Conservation (phyloP, 768 basidiomycete species). For the Pleurotus eryngii region DNA sequence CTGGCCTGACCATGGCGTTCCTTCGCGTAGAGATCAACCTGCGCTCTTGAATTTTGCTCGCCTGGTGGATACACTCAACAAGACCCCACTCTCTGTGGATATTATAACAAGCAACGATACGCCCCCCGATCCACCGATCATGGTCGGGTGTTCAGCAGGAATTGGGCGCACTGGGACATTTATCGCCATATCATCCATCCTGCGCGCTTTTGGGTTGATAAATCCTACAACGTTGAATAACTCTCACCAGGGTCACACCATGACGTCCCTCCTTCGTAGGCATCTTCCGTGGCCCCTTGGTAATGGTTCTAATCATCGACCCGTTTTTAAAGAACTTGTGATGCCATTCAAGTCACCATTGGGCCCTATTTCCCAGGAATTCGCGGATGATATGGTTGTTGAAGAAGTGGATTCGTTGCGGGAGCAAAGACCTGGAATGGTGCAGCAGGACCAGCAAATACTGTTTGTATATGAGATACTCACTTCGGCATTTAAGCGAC, state of each 20-base stretch:
- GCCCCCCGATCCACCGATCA: slow-evolving; percentile 68
- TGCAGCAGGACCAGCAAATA: slow-evolving; percentile 67
- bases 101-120: slow-evolving; percentile 22
- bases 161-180: slow-evolving; percentile 86
- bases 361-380: slow-evolving; percentile 47
- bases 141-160: slow-evolving; percentile 85
- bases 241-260: slow-evolving; percentile 10
- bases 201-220: slow-evolving; percentile 57
- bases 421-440: slow-evolving; percentile 83
- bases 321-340: slow-evolving; percentile 14
- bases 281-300: background rate
- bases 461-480: slow-evolving; percentile 63
- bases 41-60: slow-evolving; percentile 59
- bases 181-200: slow-evolving; percentile 74
- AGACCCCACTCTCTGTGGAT: slow-evolving; percentile 29
- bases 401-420: slow-evolving; percentile 75
- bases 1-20: slow-evolving; percentile 89
- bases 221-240: slow-evolving; percentile 28
- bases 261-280: background rate
- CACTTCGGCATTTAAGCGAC: slow-evolving; percentile 20
- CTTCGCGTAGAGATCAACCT: slow-evolving; percentile 53
- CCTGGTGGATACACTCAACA: slow-evolving; percentile 64
- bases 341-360: slow-evolving; percentile 40
- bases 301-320: background rate
- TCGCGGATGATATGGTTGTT: slow-evolving; percentile 55